These are phyloP conservation scores for Hypoxylon sp. DNA, from an alignment of 2,329 filamentous ascomycete genomes.

Conservation along the genomic window DNA sequence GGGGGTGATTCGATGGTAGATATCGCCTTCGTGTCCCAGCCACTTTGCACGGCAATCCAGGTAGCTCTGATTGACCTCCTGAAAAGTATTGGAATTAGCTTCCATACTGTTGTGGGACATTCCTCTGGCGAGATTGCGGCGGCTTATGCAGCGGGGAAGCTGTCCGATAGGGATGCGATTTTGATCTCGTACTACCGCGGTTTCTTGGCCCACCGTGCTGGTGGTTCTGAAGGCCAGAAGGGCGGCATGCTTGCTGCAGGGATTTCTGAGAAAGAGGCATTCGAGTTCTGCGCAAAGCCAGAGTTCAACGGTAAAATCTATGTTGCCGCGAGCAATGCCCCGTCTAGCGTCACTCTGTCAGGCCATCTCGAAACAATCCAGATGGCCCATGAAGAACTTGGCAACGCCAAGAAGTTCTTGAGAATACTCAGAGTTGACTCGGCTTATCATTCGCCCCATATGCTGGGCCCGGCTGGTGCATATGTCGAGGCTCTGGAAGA, in stretches of 20 bases:
- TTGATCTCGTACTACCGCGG: slow-evolving; percentile 46
- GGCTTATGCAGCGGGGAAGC: slow-evolving; percentile 44
- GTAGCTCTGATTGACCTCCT: slow-evolving; percentile 54
- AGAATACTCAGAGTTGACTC: slow-evolving; percentile 53
- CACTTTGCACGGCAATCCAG: slow-evolving; percentile 63
- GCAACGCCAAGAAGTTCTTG: slow-evolving; percentile 43
- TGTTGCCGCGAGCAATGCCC: slow-evolving; percentile 45
- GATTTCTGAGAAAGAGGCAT: slow-evolving; percentile 42
- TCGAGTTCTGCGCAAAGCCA: slow-evolving; percentile 35
- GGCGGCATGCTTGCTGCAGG: slow-evolving; percentile 45
- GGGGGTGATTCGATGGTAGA: slow-evolving; percentile 44
- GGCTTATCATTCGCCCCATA: slow-evolving; percentile 61
- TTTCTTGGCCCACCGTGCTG: slow-evolving; percentile 37
- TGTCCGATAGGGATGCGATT: slow-evolving; percentile 44
- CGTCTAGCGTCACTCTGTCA: slow-evolving; percentile 43
- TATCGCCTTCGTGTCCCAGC: slow-evolving; percentile 56
- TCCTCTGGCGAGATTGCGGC: slow-evolving; percentile 47
- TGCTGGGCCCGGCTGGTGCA: slow-evolving; percentile 48
- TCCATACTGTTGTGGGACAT: slow-evolving; percentile 46
- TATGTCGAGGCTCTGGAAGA: slow-evolving; percentile 47
- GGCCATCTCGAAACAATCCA: slow-evolving; percentile 41
- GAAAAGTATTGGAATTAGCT: slow-evolving; percentile 37
- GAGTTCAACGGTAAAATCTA: slow-evolving; percentile 37
- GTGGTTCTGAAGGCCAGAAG: slow-evolving; percentile 35
- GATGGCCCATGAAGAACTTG: slow-evolving; percentile 34